Percentiles rank a stretch among this genome's conserved stretches.
phyloP scores from a whole-genome alignment of 2,329 filamentous ascomycete species.

The Aureobasidium subglaciale region DNA sequence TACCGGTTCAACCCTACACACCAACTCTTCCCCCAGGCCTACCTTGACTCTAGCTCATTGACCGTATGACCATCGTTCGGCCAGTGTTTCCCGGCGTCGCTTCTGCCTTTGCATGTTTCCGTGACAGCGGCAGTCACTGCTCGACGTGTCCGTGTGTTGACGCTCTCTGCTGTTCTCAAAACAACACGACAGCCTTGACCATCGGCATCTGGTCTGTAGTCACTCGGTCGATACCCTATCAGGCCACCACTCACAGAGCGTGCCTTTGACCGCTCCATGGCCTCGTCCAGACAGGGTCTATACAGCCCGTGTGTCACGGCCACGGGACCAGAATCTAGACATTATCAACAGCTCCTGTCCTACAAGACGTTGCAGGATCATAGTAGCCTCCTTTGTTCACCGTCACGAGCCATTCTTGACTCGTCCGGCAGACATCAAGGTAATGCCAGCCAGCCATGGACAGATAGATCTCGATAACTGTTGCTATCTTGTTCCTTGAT shows the following conservation, averaged over 20 bases:
- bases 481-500: constrained; percentile 10
- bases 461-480: background rate
- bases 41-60: constrained; percentile 4
- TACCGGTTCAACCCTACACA: constrained; percentile 2
- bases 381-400: background rate
- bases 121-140: constrained; percentile 13
- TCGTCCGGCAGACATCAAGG: constrained; percentile 5
- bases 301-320: background rate
- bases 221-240: background rate
- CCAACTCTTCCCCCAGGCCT: background rate
- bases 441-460: background rate
- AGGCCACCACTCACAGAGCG: background rate
- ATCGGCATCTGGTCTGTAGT: background rate
- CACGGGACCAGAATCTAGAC: background rate
- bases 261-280: background rate
- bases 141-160: background rate
- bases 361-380: background rate
- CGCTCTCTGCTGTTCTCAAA: background rate
- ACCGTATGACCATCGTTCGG: background rate
- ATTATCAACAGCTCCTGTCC: background rate
- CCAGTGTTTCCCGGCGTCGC: background rate
- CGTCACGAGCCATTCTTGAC: background rate
- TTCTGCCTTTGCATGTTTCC: background rate
- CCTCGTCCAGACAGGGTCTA: constrained; percentile 2
- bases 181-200: background rate